Conservation (phyloP, 768 basidiomycete species). For the Pleurotus tuoliensis region DNA sequence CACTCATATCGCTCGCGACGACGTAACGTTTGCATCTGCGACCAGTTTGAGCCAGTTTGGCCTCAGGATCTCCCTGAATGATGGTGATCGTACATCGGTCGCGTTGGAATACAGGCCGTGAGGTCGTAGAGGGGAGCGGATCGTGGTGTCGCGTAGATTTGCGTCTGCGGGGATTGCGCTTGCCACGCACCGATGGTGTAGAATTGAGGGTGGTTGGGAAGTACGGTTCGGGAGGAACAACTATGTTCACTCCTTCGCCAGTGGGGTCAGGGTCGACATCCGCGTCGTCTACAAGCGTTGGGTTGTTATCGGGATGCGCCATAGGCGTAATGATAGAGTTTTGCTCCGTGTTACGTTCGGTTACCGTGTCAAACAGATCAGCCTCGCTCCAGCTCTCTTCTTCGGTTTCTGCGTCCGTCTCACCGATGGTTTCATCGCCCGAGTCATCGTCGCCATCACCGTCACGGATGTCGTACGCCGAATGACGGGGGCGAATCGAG, state of each 20-base stretch:
- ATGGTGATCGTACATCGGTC: constrained; percentile 90
- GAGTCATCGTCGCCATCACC: constrained; percentile 38
- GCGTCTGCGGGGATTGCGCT: constrained; percentile 46
- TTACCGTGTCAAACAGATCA: constrained; percentile 70
- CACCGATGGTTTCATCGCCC: constrained; percentile 56
- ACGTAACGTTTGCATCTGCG: constrained; percentile 71
- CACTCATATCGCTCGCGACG: constrained; percentile 91
- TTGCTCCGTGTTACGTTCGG: constrained; percentile 83
- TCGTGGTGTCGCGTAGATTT: constrained; percentile 65
- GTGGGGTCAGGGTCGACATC: constrained; percentile 75
- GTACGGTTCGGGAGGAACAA: constrained; percentile 80
- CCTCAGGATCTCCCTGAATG: constrained; percentile 78
- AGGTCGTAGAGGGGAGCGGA: constrained; percentile 59
- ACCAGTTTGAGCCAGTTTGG: constrained; percentile 35
- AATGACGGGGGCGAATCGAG: constrained; percentile 55
- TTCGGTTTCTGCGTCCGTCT: constrained; percentile 54
- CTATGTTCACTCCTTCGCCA: constrained; percentile 89
- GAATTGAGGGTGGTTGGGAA: constrained; percentile 70
- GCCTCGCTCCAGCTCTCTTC: constrained; percentile 59
- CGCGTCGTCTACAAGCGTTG: constrained; percentile 31
- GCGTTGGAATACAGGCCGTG: constrained; percentile 81
- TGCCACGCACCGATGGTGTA: constrained; percentile 32
- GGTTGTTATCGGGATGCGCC: background rate
- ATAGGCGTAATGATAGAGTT: constrained; percentile 55
- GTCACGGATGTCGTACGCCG: constrained; percentile 41